A percentile compares a stretch with the other conserved stretches of the same genome.
phyloP scores from a whole-genome alignment of 257 asterid genomes.

The Penstemon davidsonii region DNA sequence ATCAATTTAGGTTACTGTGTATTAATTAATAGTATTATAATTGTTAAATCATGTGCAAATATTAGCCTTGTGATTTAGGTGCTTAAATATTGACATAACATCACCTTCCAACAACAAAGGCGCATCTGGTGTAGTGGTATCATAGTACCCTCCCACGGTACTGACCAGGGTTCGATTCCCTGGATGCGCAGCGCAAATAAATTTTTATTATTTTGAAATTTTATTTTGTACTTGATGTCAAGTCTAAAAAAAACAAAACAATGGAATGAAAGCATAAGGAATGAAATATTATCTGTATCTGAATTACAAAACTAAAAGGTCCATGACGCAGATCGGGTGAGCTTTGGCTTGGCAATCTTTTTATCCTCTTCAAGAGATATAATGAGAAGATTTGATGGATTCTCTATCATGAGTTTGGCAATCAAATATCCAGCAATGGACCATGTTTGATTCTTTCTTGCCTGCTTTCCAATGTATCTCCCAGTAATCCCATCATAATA shows the following conservation, averaged over 20 bases:
- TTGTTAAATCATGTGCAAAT: no score
- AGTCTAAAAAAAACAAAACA: no score
- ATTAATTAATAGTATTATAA: no score
- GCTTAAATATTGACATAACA: no score
- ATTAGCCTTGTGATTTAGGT: no score
- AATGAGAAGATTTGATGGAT: constrained; percentile 53
- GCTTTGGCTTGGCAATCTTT: constrained; percentile 51
- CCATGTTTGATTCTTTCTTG: constrained; percentile 66
- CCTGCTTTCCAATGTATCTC: constrained; percentile 59
- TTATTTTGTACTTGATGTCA: no score
- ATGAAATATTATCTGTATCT: no score
- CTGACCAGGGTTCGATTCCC: constrained; percentile 99
- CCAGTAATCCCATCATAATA: constrained; percentile 64
- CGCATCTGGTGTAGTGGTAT: constrained; percentile 99
- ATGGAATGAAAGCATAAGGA: no score
- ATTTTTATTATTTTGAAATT: no score
- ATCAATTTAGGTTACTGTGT: no score
- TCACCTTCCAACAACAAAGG: constrained; percentile 3
- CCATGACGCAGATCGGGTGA: constrained; percentile 56
- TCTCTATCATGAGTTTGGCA: constrained; percentile 62
- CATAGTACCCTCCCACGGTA: constrained; percentile 99
- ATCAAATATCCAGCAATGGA: constrained; percentile 59
- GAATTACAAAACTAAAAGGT: constrained; percentile 29
- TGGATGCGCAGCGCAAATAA: constrained; percentile 89
- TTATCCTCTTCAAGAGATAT: constrained; percentile 59